phyloP scores from a whole-genome alignment of 73 alveolate species.

The Breviolum minutum region DNA sequence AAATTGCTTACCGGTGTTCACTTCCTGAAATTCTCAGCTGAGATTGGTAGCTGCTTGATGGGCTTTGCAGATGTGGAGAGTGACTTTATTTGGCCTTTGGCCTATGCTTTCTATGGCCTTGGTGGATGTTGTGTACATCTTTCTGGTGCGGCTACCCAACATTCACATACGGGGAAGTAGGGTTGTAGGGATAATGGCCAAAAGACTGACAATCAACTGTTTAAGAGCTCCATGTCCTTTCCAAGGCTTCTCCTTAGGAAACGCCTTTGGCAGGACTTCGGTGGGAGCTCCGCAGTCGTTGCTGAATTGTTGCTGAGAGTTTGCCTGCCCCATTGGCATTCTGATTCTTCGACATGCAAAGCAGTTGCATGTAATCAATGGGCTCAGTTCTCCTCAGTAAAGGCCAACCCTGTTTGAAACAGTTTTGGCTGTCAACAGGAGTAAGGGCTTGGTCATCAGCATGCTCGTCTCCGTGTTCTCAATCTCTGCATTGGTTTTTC shows the following conservation, averaged over 20 bases:
- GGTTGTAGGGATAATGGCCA: neutral
- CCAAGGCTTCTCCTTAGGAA: conserved; percentile 80
- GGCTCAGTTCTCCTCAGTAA: neutral
- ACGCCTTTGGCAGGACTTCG: conserved; percentile 70
- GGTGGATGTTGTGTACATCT: conserved; percentile 80
- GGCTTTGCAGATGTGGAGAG: conserved; percentile 77
- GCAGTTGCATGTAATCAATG: neutral
- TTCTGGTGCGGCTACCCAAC: neutral
- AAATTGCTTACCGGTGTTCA: no score
- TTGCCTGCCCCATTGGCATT: neutral
- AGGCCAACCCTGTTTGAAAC: no score
- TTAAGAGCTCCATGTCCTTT: neutral
- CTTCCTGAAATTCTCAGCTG: neutral
- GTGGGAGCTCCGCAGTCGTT: neutral
- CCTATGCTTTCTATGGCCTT: conserved; percentile 85
- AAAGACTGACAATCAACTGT: neutral
- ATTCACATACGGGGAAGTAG: neutral
- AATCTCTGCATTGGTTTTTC: conserved; percentile 42
- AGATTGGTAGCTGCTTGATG: conserved; percentile 55
- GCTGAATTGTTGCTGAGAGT: neutral
- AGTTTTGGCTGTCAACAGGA: neutral
- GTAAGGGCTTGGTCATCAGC: conserved; percentile 77
- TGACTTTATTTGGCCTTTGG: conserved; percentile 78
- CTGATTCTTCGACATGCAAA: no score
- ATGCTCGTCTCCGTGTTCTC: conserved; percentile 56